Conservation (phyloP, 192 early-diverging fungal species). For the Lobosporangium transversale region DNA sequence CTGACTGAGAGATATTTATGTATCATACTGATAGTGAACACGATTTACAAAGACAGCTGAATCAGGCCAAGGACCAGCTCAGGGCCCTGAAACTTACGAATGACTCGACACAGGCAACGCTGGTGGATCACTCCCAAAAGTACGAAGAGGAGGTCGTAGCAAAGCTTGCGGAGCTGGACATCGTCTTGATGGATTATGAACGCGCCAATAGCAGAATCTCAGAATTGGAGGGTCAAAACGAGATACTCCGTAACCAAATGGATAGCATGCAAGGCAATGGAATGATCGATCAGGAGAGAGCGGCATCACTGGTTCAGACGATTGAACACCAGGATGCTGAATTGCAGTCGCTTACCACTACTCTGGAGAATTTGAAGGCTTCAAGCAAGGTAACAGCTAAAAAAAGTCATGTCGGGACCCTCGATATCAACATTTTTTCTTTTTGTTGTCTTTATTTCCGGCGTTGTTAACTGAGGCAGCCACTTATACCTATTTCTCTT, state of each 20-base stretch:
- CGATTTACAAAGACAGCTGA: slow-evolving; percentile 83
- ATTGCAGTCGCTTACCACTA: slow-evolving; percentile 16
- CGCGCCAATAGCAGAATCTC: slow-evolving; percentile 76
- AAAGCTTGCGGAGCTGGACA: slow-evolving; percentile 90
- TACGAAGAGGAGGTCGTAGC: slow-evolving; percentile 84
- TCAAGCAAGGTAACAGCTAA: slow-evolving; percentile 23
- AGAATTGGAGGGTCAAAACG: slow-evolving; percentile 77
- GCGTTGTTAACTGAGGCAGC: no score
- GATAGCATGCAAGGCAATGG: slow-evolving; percentile 42
- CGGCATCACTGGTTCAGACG: slow-evolving; percentile 54
- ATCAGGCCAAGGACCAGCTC: slow-evolving; percentile 80
- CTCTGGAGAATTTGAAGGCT: slow-evolving; percentile 32
- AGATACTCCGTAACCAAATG: slow-evolving; percentile 42
- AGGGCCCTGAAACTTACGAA: slow-evolving; percentile 71
- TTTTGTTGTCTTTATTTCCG: no score
- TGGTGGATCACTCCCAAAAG: slow-evolving; percentile 70
- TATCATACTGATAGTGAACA: slow-evolving; percentile 82
- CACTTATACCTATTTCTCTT: neutral
- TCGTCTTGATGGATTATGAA: slow-evolving; percentile 86
- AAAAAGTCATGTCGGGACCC: no score
- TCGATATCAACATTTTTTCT: no score
- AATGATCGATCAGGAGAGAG: slow-evolving; percentile 35
- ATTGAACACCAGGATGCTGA: slow-evolving; percentile 50
- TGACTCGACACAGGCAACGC: slow-evolving; percentile 76
- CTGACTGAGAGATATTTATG: no score